Evolutionary conservation across 495 filamentous ascomycete species (phyloP).

Genomic region (Neurospora sp.): DNA sequence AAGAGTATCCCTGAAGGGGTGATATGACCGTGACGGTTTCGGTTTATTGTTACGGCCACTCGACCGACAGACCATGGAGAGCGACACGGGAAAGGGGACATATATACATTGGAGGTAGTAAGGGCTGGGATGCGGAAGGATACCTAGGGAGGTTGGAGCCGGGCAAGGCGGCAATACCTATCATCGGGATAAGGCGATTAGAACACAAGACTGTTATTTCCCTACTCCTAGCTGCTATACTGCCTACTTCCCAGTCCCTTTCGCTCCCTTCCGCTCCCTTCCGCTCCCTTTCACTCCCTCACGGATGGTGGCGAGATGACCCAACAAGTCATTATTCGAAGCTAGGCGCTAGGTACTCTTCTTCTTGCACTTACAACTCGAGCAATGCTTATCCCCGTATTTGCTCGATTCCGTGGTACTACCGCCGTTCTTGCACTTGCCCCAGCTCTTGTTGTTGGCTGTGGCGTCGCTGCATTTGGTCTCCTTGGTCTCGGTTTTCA

Average conservation of each 20-base stretch:
- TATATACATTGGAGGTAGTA: background rate
- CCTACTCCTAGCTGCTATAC: background rate
- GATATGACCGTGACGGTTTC: background rate
- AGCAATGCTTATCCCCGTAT: background rate
- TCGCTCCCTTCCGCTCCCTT: background rate
- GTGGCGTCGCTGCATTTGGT: background rate
- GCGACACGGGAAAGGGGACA: background rate
- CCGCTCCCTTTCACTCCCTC: background rate
- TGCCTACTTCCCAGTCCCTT: background rate
- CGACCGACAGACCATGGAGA: background rate
- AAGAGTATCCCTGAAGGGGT: background rate
- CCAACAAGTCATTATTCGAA: too few relatives aligned
- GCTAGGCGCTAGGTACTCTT: too few relatives aligned
- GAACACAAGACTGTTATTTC: background rate
- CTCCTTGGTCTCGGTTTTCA: background rate
- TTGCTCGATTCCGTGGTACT: background rate
- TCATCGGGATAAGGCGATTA: background rate
- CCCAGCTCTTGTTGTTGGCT: background rate
- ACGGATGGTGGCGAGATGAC: too few relatives aligned
- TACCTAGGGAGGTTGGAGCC: too few relatives aligned
- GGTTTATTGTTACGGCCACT: background rate
- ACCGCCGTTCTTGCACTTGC: background rate
- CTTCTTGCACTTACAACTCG: background rate
- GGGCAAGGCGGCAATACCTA: background rate
- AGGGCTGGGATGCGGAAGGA: background rate